Evolutionary conservation across 768 basidiomycete species (phyloP).

Genomic region (Leccinum longicurvipes): DNA sequence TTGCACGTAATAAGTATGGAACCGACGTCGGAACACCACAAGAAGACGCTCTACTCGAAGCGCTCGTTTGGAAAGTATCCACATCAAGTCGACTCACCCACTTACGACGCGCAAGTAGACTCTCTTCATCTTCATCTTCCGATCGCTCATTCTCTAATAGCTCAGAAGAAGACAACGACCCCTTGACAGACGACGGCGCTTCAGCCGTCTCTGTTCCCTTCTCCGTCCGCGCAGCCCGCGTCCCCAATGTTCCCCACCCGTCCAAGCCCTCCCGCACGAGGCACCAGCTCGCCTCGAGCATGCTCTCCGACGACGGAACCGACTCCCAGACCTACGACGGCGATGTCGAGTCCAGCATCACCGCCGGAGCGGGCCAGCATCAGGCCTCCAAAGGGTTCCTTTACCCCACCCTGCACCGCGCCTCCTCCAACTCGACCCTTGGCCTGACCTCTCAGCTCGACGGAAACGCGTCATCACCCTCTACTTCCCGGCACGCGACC

Average conservation of each 20-base stretch:
- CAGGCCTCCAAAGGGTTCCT: conserved; percentile 27
- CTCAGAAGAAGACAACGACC: conserved; percentile 88
- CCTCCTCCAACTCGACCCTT: conserved; percentile 54
- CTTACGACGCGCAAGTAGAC: conserved; percentile 71
- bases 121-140: not conserved
- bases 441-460: conserved; percentile 44
- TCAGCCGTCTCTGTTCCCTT: conserved; percentile 48
- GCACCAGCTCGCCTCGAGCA: conserved; percentile 53
- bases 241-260: conserved; percentile 26
- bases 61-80: conserved; percentile 71
- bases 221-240: conserved; percentile 21
- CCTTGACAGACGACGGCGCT: conserved; percentile 71
- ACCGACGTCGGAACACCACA: conserved; percentile 28
- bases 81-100: conserved; percentile 61
- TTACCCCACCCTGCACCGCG: conserved; percentile 34
- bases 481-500: conserved; percentile 17
- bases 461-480: conserved; percentile 13
- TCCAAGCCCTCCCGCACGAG: conserved; percentile 28
- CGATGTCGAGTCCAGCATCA: conserved; percentile 78
- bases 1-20: conserved; percentile 20
- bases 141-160: conserved; percentile 34
- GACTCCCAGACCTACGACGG: conserved; percentile 91
- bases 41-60: conserved; percentile 41
- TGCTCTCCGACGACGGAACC: conserved; percentile 67
- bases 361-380: conserved; percentile 47